A percentile compares a stretch with the other conserved stretches of the same genome.
Evolutionary conservation across 176 grass and related monocot genomes (phyloP).

Genomic region (Oryza nivara): DNA sequence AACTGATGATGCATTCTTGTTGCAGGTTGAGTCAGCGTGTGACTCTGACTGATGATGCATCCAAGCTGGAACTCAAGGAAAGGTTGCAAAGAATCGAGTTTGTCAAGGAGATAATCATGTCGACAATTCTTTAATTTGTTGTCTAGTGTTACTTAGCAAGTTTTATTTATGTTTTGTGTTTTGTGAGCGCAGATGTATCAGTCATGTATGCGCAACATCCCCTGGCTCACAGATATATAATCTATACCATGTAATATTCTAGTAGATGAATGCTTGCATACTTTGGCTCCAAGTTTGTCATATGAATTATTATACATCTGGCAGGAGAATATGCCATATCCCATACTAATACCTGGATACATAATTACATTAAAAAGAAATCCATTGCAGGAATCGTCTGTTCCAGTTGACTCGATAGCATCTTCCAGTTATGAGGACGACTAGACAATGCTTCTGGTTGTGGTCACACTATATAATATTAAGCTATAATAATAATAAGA

Average conservation of each 20-base stretch:
- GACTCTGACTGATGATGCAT: slow-evolving; percentile 24
- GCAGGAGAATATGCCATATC: neutral
- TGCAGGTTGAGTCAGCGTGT: slow-evolving; percentile 37
- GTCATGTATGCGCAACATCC: slow-evolving; percentile 15
- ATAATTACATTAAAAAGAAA: neutral
- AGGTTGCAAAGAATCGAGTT: slow-evolving; percentile 78
- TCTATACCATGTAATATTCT: neutral
- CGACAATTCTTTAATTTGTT: slow-evolving; percentile 68
- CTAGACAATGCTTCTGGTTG: slow-evolving; percentile 12
- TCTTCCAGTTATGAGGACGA: neutral
- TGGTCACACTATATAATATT: neutral
- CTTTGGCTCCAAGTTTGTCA: neutral
- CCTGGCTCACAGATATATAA: neutral
- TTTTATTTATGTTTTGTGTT: neutral
- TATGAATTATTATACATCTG: neutral
- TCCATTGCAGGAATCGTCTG: neutral
- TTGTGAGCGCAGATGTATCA: neutral
- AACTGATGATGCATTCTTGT: neutral
- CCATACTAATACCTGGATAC: neutral
- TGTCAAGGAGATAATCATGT: slow-evolving; percentile 54
- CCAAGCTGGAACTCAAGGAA: slow-evolving; percentile 58
- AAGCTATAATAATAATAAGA: neutral
- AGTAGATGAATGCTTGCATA: neutral
- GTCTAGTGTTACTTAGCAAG: neutral
- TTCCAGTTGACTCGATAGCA: neutral